Base-by-base conservation (phyloP, 805 yeast species). In the Nakazawaea ernobii region DNA sequence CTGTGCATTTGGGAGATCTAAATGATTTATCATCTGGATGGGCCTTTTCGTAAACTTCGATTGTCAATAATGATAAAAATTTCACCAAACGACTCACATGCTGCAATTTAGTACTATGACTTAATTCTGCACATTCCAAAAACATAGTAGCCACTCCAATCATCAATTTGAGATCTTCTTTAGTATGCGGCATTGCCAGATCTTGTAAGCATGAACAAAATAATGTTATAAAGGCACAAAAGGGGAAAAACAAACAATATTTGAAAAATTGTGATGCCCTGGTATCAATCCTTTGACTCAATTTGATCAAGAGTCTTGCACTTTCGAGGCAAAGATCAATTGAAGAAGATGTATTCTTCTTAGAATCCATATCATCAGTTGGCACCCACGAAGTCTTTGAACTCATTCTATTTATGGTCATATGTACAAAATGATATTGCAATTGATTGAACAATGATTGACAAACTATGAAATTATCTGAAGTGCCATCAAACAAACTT, bases 161-260 rank as follows among this genome's bases (percentile, higher is more conserved):
- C 49, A 66, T 39, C 36, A 59, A 47, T n/a, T 54, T 40, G 9
- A 65, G 45, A 49, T 65, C 67, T 8, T 45, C 39, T n/a, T 49
- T 45, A 7, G 54, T 52, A 2, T 43, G 49, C 2, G 46, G 48
- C 14, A 38, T 29, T 0, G 41, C 43, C 9, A 60, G 57, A 15
- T 46, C 49, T 32, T 59, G 58, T 9, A 67, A 35, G 37, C 57
- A 53, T 14, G 54, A 57, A 10, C 62, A 59, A 48, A 60, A 53
- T 13, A 67, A 43, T 1, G 64, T 51, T 32, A 67, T 47, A 43
- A 55, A 62, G 3, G 68, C 64, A 51, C 61, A 52, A 39, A 66
- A 59, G 14, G 68, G 63, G 45, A 57, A 65, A 49, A 57, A 63
- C 3, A 56, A 38, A 30, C 55, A 52, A 40, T 57, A 59, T 29